Evolutionary conservation across 2,329 filamentous ascomycete species (phyloP).

Genomic region (Cladobotryum protrusum): DNA sequence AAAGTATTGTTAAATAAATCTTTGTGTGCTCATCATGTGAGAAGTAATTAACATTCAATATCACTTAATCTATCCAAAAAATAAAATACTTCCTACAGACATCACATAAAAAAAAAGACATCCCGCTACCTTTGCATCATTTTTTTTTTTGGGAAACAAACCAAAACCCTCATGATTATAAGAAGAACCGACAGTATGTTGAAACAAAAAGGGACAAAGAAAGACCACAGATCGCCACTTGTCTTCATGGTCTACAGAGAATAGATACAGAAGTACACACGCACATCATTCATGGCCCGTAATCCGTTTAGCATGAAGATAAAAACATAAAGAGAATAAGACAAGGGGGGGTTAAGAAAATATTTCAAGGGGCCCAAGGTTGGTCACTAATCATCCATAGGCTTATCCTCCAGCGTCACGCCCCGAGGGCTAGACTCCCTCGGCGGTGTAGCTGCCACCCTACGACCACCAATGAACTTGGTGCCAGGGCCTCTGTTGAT

Average conservation of each 20-base stretch:
- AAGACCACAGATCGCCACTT: conserved; percentile 1
- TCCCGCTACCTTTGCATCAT: too few species aligned
- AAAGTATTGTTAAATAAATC: too few species aligned
- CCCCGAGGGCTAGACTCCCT: conserved; percentile 32
- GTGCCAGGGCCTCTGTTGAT: conserved; percentile 36
- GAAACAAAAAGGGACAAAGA: conserved; percentile 4
- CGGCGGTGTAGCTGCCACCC: conserved; percentile 30
- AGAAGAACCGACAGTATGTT: neutral
- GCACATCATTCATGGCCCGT: conserved; percentile 12
- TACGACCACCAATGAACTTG: conserved; percentile 45
- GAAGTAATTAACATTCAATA: too few species aligned
- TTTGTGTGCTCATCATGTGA: too few species aligned
- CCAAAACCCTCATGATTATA: too few species aligned
- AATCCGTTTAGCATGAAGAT: conserved; percentile 11
- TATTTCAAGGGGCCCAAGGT: neutral
- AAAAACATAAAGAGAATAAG: conserved; percentile 1
- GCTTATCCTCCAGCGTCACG: conserved; percentile 46
- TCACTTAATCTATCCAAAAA: too few species aligned
- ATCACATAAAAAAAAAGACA: too few species aligned
- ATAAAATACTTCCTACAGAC: too few species aligned
- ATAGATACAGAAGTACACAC: conserved; percentile 8
- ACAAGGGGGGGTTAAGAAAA: neutral
- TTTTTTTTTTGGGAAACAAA: too few species aligned
- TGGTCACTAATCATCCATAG: conserved; percentile 42
- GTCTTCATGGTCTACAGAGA: conserved; percentile 1